Conservation (phyloP, 140 eudicot genomes). For the Stevia rebaudiana region DNA sequence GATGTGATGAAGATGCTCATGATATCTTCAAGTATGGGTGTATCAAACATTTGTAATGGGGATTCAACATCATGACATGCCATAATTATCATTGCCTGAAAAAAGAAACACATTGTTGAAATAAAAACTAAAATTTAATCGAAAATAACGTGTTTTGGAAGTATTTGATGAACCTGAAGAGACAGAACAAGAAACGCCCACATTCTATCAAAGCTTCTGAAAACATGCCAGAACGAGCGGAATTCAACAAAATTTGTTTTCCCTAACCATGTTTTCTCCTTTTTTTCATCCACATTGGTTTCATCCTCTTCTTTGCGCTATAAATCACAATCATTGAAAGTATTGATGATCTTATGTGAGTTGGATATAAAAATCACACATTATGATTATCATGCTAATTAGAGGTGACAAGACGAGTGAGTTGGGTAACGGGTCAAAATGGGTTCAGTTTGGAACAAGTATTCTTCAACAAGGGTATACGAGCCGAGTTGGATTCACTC, state of each 20-base stretch:
- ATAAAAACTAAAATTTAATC: neutral
- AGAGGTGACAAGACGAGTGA: neutral
- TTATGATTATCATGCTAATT: neutral
- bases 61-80: slow-evolving; percentile 78
- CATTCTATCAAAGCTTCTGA: slow-evolving; percentile 98
- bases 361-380: slow-evolving; percentile 11
- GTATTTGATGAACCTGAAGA: slow-evolving; percentile 66
- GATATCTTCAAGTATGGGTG: slow-evolving; percentile 71
- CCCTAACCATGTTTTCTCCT: slow-evolving; percentile 77
- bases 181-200: slow-evolving; percentile 85
- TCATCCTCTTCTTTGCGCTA: slow-evolving; percentile 32
- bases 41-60: slow-evolving; percentile 74
- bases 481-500: neutral
- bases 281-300: slow-evolving; percentile 31
- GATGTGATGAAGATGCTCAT: slow-evolving; percentile 98
- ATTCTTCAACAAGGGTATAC: neutral
- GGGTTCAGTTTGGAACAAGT: neutral
- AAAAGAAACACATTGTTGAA: slow-evolving; percentile 11
- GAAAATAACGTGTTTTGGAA: neutral
- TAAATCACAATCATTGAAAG: slow-evolving; percentile 13
- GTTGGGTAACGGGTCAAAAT: slow-evolving; percentile 4
- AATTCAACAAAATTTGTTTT: slow-evolving; percentile 92
- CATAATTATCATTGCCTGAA: slow-evolving; percentile 91
- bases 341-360: neutral
- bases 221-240: slow-evolving; percentile 92